Evolutionary conservation across 768 basidiomycete species (phyloP).

Genomic region (Termitomyces sp.): DNA sequence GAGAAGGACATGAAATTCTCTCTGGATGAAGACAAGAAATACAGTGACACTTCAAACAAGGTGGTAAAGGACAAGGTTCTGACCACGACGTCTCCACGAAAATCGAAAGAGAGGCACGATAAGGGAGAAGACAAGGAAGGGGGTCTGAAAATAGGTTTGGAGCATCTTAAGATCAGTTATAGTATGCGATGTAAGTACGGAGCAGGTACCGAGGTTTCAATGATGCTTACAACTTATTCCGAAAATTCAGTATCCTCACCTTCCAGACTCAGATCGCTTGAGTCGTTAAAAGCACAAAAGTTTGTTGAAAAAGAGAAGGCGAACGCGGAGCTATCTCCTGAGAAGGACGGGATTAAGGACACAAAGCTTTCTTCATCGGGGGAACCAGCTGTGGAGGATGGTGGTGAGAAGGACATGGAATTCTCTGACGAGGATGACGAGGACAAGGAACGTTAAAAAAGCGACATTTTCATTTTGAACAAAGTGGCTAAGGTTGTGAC

Average conservation of each 20-base stretch:
- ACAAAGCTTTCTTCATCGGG: neutral
- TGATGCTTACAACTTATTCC: neutral
- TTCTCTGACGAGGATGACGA: neutral
- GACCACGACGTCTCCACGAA: neutral
- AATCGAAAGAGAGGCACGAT: neutral
- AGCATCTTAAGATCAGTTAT: neutral
- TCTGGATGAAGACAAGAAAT: neutral
- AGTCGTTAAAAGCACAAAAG: neutral
- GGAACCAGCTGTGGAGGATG: neutral
- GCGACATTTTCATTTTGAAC: neutral
- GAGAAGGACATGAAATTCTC: constrained; percentile 8
- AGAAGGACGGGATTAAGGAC: neutral
- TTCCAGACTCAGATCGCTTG: too few species aligned
- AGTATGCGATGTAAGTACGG: neutral
- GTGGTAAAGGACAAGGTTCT: neutral
- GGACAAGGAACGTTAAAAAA: neutral
- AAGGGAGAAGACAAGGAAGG: neutral
- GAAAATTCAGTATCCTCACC: neutral
- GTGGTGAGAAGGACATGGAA: constrained; percentile 1
- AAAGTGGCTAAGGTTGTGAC: neutral
- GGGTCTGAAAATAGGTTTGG: neutral
- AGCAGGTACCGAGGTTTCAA: neutral
- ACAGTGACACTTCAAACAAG: neutral
- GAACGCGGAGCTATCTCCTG: neutral
- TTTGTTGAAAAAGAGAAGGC: neutral